A percentile compares a stretch with the other conserved stretches of the same genome.
phyloP scores from a whole-genome alignment of 2,329 filamentous ascomycete species.

The Aspergillus neoniger region DNA sequence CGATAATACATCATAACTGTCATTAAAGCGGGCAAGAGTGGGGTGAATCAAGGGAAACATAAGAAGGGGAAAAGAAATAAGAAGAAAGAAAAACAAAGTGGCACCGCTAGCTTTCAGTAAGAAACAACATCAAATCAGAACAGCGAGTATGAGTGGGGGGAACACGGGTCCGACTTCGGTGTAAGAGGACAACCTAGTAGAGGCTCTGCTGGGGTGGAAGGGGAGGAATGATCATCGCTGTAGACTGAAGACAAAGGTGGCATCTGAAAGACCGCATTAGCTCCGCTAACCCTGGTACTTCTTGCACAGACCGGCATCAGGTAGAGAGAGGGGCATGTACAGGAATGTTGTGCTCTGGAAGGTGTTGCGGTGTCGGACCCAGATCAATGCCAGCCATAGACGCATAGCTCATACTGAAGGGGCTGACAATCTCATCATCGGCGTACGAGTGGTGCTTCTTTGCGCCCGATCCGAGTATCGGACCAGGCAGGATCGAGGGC shows the following conservation, averaged over 20 bases:
- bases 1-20: slow-evolving; percentile 12
- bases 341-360: slow-evolving; percentile 43
- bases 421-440: slow-evolving; percentile 59
- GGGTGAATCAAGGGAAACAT: no score
- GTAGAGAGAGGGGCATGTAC: slow-evolving; percentile 44
- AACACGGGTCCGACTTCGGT: slow-evolving; percentile 44
- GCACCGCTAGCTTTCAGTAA: background rate
- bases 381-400: slow-evolving; percentile 61
- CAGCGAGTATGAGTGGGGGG: slow-evolving; percentile 38
- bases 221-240: slow-evolving; percentile 42
- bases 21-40: slow-evolving; percentile 3
- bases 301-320: slow-evolving; percentile 21
- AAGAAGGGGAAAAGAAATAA: background rate
- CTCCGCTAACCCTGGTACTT: slow-evolving; percentile 16
- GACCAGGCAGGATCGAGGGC: slow-evolving; percentile 50
- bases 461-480: slow-evolving; percentile 41
- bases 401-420: slow-evolving; percentile 63
- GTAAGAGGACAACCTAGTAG: slow-evolving; percentile 45
- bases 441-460: slow-evolving; percentile 56
- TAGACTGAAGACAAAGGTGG: slow-evolving; percentile 40
- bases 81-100: background rate
- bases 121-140: slow-evolving; percentile 14
- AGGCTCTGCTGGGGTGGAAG: slow-evolving; percentile 45
- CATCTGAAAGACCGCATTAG: slow-evolving; percentile 33
- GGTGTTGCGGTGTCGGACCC: slow-evolving; percentile 35